Percentiles rank a stretch among this genome's conserved stretches.
Evolutionary conservation across 768 basidiomycete species (phyloP).

Genomic region (Pleurotus cornucopiae): DNA sequence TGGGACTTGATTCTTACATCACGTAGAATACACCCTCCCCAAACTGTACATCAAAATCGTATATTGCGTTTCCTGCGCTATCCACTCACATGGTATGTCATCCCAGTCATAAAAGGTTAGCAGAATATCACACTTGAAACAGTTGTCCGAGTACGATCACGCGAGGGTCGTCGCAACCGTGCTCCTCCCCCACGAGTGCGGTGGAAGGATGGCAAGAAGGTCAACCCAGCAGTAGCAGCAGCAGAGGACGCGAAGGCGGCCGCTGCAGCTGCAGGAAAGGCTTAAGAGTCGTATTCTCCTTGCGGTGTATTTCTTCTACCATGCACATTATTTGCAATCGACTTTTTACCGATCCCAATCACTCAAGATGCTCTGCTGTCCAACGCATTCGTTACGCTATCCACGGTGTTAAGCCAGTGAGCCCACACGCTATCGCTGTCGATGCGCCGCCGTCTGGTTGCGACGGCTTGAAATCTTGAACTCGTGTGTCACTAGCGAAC

Average conservation of each 20-base stretch:
- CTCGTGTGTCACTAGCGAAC: no score
- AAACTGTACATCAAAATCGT: slow-evolving; percentile 98
- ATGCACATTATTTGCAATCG: neutral
- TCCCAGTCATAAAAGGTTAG: neutral
- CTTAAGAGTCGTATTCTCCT: slow-evolving; percentile 31
- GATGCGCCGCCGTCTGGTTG: no score
- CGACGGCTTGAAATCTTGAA: no score
- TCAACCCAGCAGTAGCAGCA: slow-evolving; percentile 92
- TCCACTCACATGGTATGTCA: slow-evolving; percentile 92
- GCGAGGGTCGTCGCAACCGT: slow-evolving; percentile 94
- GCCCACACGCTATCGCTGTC: no score
- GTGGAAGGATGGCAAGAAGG: slow-evolving; percentile 95
- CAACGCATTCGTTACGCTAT: no score
- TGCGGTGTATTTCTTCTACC: slow-evolving; percentile 5
- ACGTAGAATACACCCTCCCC: slow-evolving; percentile 87
- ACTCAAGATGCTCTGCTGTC: no score
- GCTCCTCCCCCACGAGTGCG: slow-evolving; percentile 93
- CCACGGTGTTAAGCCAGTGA: no score
- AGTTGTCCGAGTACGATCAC: slow-evolving; percentile 98
- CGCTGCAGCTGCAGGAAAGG: slow-evolving; percentile 43
- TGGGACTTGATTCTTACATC: neutral
- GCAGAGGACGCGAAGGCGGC: slow-evolving; percentile 83
- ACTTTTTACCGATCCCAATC: neutral
- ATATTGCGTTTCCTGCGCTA: slow-evolving; percentile 98
- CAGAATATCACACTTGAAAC: slow-evolving; percentile 5